A percentile compares a stretch with the other conserved stretches of the same genome.
These are phyloP conservation scores for Haberlea rhodopensis DNA, from an alignment of 257 asterid species.

Conservation along the genomic window DNA sequence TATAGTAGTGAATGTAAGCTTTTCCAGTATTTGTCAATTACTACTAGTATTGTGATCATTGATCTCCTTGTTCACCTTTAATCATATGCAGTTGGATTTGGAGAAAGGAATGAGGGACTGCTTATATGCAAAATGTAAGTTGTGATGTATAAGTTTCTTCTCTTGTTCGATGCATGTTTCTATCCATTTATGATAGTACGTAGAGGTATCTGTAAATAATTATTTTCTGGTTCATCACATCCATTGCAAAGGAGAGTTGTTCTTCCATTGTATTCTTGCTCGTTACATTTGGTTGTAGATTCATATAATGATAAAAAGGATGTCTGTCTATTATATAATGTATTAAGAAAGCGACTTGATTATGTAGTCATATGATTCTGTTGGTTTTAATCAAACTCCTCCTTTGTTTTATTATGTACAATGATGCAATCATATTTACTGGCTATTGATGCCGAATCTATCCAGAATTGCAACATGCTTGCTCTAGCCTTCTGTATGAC, in stretches of 20 bases:
- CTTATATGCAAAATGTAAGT: constrained; percentile 94
- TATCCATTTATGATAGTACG: not conserved
- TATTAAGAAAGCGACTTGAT: not conserved
- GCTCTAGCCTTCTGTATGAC: not conserved
- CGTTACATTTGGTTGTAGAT: too few relatives aligned
- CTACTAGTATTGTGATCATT: not conserved
- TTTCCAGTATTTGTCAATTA: not conserved
- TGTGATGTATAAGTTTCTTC: constrained; percentile 10
- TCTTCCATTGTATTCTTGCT: too few relatives aligned
- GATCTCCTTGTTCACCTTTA: constrained; percentile 4
- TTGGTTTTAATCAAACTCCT: too few relatives aligned
- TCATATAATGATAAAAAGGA: too few relatives aligned
- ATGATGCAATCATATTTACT: not conserved
- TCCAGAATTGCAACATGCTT: not conserved
- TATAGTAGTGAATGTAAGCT: not conserved
- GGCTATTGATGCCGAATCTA: not conserved
- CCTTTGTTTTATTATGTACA: not conserved
- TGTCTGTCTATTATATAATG: not conserved
- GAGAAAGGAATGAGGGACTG: constrained; percentile 99
- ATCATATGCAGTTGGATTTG: constrained; percentile 70
- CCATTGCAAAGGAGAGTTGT: too few relatives aligned
- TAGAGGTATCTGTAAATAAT: too few relatives aligned
- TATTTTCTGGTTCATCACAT: too few relatives aligned
- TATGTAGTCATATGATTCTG: not conserved
- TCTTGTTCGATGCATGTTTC: not conserved